These are phyloP conservation scores for Umbelopsis vinacea DNA, from an alignment of 192 early-diverging fungal genomes.

Conservation along the genomic window DNA sequence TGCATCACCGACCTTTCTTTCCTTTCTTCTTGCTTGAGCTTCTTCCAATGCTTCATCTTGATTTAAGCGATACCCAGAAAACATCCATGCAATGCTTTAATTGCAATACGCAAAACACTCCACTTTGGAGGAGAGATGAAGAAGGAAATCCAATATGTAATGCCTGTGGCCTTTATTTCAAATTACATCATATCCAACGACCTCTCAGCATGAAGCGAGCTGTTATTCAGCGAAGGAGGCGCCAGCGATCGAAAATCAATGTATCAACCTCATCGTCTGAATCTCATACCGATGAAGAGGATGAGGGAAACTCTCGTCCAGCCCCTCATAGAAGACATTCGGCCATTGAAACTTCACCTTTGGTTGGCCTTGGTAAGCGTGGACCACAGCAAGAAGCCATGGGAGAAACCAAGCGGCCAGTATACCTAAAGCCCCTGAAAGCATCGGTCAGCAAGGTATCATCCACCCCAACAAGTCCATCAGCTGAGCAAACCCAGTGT, in stretches of 20 bases:
- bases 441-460: neutral
- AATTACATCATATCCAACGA: constrained; percentile 74
- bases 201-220: constrained; percentile 75
- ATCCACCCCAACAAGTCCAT: neutral
- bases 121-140: constrained; percentile 76
- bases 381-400: neutral
- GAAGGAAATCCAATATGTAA: constrained; percentile 81
- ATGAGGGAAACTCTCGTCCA: neutral
- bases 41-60: constrained; percentile 11
- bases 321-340: neutral
- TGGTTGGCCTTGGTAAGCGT: neutral
- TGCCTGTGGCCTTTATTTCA: constrained; percentile 91
- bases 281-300: constrained; percentile 16
- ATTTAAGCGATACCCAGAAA: constrained; percentile 7
- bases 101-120: constrained; percentile 69
- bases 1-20: neutral
- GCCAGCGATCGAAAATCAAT: constrained; percentile 25
- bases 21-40: neutral
- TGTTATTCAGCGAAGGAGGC: constrained; percentile 68
- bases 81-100: constrained; percentile 58
- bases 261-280: constrained; percentile 10
- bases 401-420: neutral
- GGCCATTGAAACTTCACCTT: neutral
- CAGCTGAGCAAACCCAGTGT: neutral
- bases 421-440: constrained; percentile 4